These are phyloP conservation scores for Candida fluviatilis DNA, from an alignment of 805 yeast species.

Conservation along the genomic window DNA sequence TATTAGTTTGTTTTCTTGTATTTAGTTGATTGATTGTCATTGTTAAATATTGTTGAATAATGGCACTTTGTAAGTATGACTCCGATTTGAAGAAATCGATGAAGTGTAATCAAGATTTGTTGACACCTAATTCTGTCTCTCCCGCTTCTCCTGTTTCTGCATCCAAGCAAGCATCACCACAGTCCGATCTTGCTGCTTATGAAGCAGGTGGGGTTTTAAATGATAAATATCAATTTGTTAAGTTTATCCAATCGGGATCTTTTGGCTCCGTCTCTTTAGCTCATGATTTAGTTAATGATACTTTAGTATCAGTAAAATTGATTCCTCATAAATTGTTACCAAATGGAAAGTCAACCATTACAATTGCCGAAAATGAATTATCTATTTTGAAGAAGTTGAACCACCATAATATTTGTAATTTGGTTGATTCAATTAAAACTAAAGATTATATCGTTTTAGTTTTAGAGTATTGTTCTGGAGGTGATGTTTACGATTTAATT, in stretches of 20 bases:
- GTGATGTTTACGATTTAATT: slow-evolving; percentile 63
- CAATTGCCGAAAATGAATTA: slow-evolving; percentile 54
- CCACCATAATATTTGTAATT: slow-evolving; percentile 51
- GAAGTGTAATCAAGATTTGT: background rate
- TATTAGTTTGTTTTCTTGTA: background rate
- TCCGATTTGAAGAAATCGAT: background rate
- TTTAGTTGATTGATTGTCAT: background rate
- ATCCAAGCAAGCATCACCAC: background rate
- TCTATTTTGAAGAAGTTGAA: slow-evolving; percentile 32
- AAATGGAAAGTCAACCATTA: slow-evolving; percentile 11
- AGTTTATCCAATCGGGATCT: slow-evolving; percentile 52
- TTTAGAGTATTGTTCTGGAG: slow-evolving; percentile 62
- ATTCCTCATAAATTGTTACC: slow-evolving; percentile 7
- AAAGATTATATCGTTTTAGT: slow-evolving; percentile 48
- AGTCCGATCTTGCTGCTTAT: background rate
- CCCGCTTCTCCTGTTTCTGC: background rate
- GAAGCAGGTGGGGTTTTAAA: slow-evolving; percentile 15
- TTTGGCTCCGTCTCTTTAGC: slow-evolving; percentile 61
- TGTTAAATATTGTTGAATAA: background rate
- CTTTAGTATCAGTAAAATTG: slow-evolving; percentile 47
- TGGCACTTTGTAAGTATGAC: background rate
- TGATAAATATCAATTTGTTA: slow-evolving; percentile 39
- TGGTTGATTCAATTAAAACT: slow-evolving; percentile 47
- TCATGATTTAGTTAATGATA: slow-evolving; percentile 26
- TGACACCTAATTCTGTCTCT: background rate